Evolutionary conservation across 1,284 basidiomycete species (phyloP), one percentile per base, ranked within the genome.

Genomic region (Trichosporon coremiiforme): DNA sequence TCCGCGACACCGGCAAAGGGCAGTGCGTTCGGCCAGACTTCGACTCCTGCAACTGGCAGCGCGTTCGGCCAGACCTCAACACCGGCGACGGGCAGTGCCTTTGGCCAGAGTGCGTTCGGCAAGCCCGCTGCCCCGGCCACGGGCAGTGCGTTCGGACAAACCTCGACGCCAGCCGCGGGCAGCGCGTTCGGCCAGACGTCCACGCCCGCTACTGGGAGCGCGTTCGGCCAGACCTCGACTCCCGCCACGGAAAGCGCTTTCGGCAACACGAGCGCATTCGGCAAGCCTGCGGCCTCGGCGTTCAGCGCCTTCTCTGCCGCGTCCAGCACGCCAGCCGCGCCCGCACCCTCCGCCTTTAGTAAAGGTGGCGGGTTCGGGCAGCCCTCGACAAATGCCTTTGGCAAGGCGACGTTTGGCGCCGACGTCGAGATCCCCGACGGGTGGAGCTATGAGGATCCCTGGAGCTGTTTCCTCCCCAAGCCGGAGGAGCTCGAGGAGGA

Each of bases 381-480:
- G 64, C 64, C 64, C 13, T 13, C 64, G 15, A 33, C 38, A 17
- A 35, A 64, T 6, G 64, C 64, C 0, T 70, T 67, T 41, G 66
- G 68, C 63, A 60, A 66, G 35, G 41, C 36, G 20, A 57, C 67
- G 35, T 68, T 70, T 66, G 57, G 69, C n/a, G 50, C 67, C 38
- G 71, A 74, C 69, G 72, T 74, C 67, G 33, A 74, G 70, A 55
- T 75, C 90, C 68, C 89, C 88, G 7, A 69, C 6, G 78, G 76
- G 4, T 80, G 81, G 81, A 75, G 74, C 10, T 80, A 75, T 33
- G 77, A 79, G 62, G 81, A 82, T 72, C 80, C 81, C 1, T 82
- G 81, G 81, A 74, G 74, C 5, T 76, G 70, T 35, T 65, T 68
- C 1, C 64, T 80, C 22, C 72, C 76, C 2, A 70, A 66, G 12